Evolutionary conservation across 805 yeast genomes (phyloP).

Genomic region (Pichia insulana): DNA sequence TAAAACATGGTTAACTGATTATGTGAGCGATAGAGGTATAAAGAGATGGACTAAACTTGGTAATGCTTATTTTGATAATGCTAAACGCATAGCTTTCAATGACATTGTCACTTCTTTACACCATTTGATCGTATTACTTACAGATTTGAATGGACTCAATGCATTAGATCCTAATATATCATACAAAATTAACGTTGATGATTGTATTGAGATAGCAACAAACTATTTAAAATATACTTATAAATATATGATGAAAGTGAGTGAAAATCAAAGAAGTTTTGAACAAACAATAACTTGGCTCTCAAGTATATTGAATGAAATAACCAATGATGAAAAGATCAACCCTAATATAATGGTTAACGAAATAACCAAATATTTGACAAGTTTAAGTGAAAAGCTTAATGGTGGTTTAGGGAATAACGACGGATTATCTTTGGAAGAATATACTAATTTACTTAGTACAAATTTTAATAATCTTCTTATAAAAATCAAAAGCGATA

Average conservation of each 20-base stretch:
- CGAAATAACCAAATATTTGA: conserved; percentile 27
- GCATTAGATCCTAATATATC: conserved; percentile 18
- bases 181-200: conserved; percentile 12
- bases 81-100: conserved; percentile 39
- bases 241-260: conserved; percentile 33
- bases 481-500: conserved; percentile 15
- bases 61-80: conserved; percentile 39
- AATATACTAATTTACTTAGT: conserved; percentile 11
- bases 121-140: conserved; percentile 39
- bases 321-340: conserved; percentile 30
- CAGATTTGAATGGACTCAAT: conserved; percentile 33
- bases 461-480: conserved; percentile 11
- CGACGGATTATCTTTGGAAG: conserved; percentile 1
- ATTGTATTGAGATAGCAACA: conserved; percentile 15
- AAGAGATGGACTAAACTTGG: conserved; percentile 48
- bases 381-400: conserved; percentile 12
- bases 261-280: conserved; percentile 39
- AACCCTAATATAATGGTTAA: conserved; percentile 17
- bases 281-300: conserved; percentile 40
- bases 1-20: conserved; percentile 53
- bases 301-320: conserved; percentile 29
- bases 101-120: conserved; percentile 49
- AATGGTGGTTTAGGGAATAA: not conserved
- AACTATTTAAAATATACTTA: conserved; percentile 28
- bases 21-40: conserved; percentile 58